Evolutionary conservation across 441 rosid genomes (phyloP).

Genomic region (Iberis amara): DNA sequence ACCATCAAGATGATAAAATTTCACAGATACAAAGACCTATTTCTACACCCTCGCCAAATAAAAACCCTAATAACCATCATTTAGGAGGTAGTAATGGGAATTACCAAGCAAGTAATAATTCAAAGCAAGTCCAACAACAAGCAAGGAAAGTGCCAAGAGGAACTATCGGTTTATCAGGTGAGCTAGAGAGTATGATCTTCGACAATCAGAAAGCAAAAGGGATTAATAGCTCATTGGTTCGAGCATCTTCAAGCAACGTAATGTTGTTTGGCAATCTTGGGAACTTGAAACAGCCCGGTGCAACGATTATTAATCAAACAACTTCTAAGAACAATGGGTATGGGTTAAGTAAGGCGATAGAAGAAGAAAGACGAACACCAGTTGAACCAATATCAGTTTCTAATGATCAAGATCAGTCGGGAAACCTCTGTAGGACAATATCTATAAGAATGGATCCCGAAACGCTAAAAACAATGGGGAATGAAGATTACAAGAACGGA

Average conservation of each 20-base stretch:
- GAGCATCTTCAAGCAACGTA: constrained; percentile 78
- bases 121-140: constrained; percentile 20
- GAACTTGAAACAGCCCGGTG: constrained; percentile 53
- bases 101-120: constrained; percentile 23
- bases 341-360: constrained; percentile 37
- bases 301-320: constrained; percentile 24
- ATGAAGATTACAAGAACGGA: constrained; percentile 90
- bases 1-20: constrained; percentile 35
- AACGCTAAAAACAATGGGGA: constrained; percentile 79
- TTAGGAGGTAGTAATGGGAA: constrained; percentile 27
- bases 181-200: constrained; percentile 69
- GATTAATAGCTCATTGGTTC: constrained; percentile 39
- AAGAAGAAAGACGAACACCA: constrained; percentile 25
- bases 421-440: constrained; percentile 68
- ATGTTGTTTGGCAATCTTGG: constrained; percentile 73
- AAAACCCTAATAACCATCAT: constrained; percentile 26
- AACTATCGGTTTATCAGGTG: constrained; percentile 63
- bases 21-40: constrained; percentile 33
- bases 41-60: constrained; percentile 32
- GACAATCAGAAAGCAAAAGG: constrained; percentile 63
- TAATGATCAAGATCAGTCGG: constrained; percentile 26
- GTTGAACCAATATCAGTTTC: constrained; percentile 24
- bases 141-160: constrained; percentile 45
- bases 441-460: constrained; percentile 95
- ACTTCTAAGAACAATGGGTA: constrained; percentile 34